These are phyloP conservation scores for Acanthamoeba royreba DNA, from an alignment of 208 protist species.

Conservation along the genomic window DNA sequence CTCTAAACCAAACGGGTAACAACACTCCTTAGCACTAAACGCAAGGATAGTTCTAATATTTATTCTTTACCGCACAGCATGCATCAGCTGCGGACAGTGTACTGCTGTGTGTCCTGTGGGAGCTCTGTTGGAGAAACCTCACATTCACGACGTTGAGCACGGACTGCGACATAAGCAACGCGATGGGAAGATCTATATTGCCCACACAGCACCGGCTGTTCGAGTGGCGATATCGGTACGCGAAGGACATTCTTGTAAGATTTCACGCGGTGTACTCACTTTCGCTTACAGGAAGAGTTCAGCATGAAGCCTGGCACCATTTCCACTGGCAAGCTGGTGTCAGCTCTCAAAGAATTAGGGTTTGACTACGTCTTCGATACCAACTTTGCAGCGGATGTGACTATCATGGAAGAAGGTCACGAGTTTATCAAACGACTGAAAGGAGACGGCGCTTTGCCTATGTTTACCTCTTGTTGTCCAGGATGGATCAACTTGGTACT, in stretches of 20 bases:
- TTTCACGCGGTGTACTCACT: neutral
- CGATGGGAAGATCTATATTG: conserved; percentile 37
- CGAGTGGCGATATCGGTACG: conserved; percentile 44
- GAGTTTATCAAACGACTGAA: conserved; percentile 55
- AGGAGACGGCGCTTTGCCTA: conserved; percentile 42
- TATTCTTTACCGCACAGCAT: no score
- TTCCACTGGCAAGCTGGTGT: conserved; percentile 42
- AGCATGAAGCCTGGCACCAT: conserved; percentile 51
- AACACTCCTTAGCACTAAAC: neutral
- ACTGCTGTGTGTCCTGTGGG: conserved; percentile 65
- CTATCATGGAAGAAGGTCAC: conserved; percentile 64
- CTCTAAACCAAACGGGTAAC: neutral
- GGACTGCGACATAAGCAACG: conserved; percentile 6
- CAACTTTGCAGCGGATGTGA: conserved; percentile 64
- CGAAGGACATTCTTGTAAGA: neutral
- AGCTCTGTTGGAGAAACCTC: conserved; percentile 54
- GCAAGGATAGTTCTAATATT: no score
- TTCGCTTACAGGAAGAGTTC: conserved; percentile 45
- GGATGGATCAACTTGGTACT: conserved; percentile 65
- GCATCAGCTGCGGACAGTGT: conserved; percentile 77
- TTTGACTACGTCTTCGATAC: conserved; percentile 73
- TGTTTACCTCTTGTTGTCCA: conserved; percentile 70
- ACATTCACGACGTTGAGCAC: neutral
- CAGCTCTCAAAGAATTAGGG: conserved; percentile 53
- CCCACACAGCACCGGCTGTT: conserved; percentile 51